A percentile compares a stretch with the other conserved stretches of the same genome.
These are phyloP conservation scores for Neurospora sp. DNA, from an alignment of 495 filamentous ascomycete species.

Conservation along the genomic window DNA sequence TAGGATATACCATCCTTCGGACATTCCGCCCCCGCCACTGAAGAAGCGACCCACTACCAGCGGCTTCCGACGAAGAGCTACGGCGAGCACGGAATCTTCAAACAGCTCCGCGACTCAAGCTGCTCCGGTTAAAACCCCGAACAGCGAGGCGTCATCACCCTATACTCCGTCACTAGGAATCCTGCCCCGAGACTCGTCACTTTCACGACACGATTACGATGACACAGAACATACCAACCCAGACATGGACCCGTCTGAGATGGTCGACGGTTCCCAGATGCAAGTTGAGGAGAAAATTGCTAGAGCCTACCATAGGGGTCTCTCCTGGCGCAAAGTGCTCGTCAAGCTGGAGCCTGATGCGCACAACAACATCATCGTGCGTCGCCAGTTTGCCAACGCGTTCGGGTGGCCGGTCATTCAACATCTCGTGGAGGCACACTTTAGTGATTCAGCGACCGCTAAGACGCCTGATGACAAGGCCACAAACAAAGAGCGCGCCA, in stretches of 20 bases:
- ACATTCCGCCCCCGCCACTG: slow-evolving; percentile 75
- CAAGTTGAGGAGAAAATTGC: slow-evolving; percentile 97
- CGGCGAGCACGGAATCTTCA: slow-evolving; percentile 2
- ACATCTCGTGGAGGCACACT: slow-evolving; percentile 89
- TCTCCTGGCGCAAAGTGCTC: slow-evolving; percentile 93
- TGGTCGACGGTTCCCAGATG: slow-evolving; percentile 52
- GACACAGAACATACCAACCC: slow-evolving; percentile 26
- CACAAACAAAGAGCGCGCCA: slow-evolving; percentile 31
- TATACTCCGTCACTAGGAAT: slow-evolving; percentile 3
- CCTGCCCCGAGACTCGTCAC: slow-evolving; percentile 17
- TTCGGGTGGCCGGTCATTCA: slow-evolving; percentile 96
- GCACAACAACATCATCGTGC: slow-evolving; percentile 96
- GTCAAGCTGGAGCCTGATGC: slow-evolving; percentile 94
- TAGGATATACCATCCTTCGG: slow-evolving; percentile 83
- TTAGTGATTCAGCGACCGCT: slow-evolving; percentile 55
- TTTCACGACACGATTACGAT: slow-evolving; percentile 30
- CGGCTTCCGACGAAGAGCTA: slow-evolving; percentile 21
- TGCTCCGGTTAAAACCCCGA: neutral
- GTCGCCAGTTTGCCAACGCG: slow-evolving; percentile 91
- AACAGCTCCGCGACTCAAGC: neutral
- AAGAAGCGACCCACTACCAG: slow-evolving; percentile 43
- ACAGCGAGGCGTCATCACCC: slow-evolving; percentile 9
- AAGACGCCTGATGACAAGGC: slow-evolving; percentile 47
- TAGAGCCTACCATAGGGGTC: slow-evolving; percentile 77
- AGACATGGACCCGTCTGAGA: slow-evolving; percentile 29